Conservation (phyloP, 345 rosid genomes). For the Conringia planisiliqua region DNA sequence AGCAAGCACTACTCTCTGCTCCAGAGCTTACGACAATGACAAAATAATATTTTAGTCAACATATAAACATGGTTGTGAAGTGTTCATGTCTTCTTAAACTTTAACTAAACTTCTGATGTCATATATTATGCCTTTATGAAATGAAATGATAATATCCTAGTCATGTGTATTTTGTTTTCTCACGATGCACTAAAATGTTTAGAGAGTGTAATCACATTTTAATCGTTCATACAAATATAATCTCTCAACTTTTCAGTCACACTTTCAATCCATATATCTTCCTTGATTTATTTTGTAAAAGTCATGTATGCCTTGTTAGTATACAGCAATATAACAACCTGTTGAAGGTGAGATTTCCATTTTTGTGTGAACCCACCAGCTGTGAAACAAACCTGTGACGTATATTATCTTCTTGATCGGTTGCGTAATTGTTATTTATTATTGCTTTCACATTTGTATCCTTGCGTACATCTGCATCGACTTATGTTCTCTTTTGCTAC, state of each 20-base stretch:
- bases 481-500: background rate
- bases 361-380: background rate
- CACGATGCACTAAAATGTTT: background rate
- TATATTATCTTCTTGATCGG: background rate
- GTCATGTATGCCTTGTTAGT: background rate
- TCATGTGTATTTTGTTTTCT: constrained; percentile 9
- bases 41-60: background rate
- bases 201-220: background rate
- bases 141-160: background rate
- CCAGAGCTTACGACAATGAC: background rate
- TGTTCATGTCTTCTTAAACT: background rate
- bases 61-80: background rate
- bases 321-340: background rate
- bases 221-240: background rate
- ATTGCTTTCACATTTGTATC: background rate
- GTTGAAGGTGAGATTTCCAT: background rate
- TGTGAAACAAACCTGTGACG: background rate
- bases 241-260: constrained; percentile 3
- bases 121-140: background rate
- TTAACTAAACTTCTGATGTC: background rate
- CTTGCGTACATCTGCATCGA: background rate
- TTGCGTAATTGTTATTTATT: background rate
- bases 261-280: background rate
- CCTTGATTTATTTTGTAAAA: background rate
- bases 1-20: background rate